Conservation (phyloP, 2,329 filamentous ascomycete genomes). For the Epichloe elymi region DNA sequence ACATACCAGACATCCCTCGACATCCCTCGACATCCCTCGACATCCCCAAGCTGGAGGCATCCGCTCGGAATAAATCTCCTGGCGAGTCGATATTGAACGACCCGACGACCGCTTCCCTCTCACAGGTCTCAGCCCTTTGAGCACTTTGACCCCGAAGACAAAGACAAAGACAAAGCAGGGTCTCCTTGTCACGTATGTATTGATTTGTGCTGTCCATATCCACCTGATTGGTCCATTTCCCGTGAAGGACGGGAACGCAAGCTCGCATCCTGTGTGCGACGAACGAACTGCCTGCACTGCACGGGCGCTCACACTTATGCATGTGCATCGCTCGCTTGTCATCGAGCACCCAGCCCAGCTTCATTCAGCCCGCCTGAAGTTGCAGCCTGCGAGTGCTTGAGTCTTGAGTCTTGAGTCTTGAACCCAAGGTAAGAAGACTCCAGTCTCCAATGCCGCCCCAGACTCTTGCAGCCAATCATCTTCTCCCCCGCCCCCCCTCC, state of each 20-base stretch:
- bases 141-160: background rate
- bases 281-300: background rate
- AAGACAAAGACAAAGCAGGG: background rate
- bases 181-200: background rate
- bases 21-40: no score
- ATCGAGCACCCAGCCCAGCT: no score
- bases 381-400: no score
- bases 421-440: background rate
- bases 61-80: no score
- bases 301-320: background rate
- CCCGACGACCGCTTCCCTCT: no score
- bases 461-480: background rate
- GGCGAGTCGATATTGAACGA: no score
- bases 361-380: no score
- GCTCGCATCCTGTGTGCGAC: background rate
- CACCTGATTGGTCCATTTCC: background rate
- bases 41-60: no score
- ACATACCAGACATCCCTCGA: no score
- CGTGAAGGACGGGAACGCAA: background rate
- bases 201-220: background rate
- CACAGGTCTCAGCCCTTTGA: no score
- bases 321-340: background rate
- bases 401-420: no score
- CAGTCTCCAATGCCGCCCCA: background rate
- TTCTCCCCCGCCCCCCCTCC: background rate